These are phyloP conservation scores for Phaeodactylum tricornutum DNA, from an alignment of 108 stramenopile species.

Conservation along the genomic window DNA sequence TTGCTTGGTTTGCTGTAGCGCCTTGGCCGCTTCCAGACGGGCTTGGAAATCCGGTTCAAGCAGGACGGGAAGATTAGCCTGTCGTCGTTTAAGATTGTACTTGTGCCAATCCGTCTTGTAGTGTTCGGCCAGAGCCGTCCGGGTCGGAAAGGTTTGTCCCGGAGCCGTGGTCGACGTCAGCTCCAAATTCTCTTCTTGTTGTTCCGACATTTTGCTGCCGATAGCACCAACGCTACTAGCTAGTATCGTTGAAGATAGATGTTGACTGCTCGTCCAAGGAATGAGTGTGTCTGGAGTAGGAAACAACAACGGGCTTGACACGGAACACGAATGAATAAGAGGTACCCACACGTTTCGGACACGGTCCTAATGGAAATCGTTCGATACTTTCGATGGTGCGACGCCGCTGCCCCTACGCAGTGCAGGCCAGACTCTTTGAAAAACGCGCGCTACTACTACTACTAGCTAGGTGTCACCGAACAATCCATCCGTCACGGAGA, in stretches of 20 bases:
- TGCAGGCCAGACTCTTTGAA: too few species aligned
- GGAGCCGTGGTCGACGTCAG: constrained; percentile 82
- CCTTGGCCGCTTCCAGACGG: constrained; percentile 74
- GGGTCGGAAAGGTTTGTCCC: constrained; percentile 59
- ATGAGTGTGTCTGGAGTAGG: too few species aligned
- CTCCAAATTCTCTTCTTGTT: neutral
- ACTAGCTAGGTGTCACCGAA: too few species aligned
- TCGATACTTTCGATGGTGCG: too few species aligned
- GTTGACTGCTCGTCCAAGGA: too few species aligned
- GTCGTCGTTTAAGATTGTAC: constrained; percentile 93
- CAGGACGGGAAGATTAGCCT: constrained; percentile 66
- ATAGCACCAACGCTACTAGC: neutral
- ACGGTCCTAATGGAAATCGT: too few species aligned
- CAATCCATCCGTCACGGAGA: too few species aligned
- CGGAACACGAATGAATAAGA: too few species aligned
- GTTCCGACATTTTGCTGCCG: neutral
- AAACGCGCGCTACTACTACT: too few species aligned
- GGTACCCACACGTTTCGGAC: too few species aligned
- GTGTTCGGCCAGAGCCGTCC: constrained; percentile 64
- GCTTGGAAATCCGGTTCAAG: constrained; percentile 59
- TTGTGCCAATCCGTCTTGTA: constrained; percentile 96
- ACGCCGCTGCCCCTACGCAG: too few species aligned
- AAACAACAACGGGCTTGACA: too few species aligned
- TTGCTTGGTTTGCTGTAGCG: constrained; percentile 45
- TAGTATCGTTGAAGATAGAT: neutral